Evolutionary conservation across 2,329 filamentous ascomycete species (phyloP).

Genomic region (Colletotrichum brevisporum): DNA sequence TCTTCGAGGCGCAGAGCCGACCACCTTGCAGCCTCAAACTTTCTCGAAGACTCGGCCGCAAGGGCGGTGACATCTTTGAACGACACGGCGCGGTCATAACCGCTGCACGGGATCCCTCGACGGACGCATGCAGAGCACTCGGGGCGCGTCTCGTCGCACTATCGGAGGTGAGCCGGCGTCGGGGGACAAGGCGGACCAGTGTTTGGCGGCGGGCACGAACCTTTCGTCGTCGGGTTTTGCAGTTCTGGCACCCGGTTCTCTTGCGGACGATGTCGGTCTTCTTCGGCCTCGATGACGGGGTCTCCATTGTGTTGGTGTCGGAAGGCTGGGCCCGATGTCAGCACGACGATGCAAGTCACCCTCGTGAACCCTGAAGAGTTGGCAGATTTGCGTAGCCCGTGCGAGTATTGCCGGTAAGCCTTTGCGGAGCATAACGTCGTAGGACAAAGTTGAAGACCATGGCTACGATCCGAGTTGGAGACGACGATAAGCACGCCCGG

Average conservation of each 20-base stretch:
- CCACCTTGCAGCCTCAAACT: conserved; percentile 33
- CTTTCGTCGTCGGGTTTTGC: conserved; percentile 31
- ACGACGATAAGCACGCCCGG: background rate
- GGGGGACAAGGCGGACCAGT: too few relatives aligned
- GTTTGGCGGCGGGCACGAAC: background rate
- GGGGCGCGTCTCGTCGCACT: conserved; percentile 35
- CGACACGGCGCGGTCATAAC: conserved; percentile 27
- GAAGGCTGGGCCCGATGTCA: background rate
- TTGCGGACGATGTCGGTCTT: conserved; percentile 38
- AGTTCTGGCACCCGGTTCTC: conserved; percentile 34
- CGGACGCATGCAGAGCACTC: conserved; percentile 27
- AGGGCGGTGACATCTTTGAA: conserved; percentile 31
- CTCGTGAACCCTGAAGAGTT: background rate
- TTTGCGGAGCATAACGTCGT: background rate
- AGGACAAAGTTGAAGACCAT: background rate
- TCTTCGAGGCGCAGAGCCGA: conserved; percentile 18
- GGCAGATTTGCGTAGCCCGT: background rate
- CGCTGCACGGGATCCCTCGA: conserved; percentile 32
- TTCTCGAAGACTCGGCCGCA: conserved; percentile 29
- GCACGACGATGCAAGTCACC: background rate
- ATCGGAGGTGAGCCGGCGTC: background rate
- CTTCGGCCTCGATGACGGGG: conserved; percentile 15
- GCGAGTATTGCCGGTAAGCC: too few relatives aligned
- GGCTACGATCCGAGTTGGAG: background rate
- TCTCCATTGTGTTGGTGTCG: conserved; percentile 15